Evolutionary conservation across 1,284 basidiomycete genomes (phyloP).

Genomic region (Tilletiaria anomala): DNA sequence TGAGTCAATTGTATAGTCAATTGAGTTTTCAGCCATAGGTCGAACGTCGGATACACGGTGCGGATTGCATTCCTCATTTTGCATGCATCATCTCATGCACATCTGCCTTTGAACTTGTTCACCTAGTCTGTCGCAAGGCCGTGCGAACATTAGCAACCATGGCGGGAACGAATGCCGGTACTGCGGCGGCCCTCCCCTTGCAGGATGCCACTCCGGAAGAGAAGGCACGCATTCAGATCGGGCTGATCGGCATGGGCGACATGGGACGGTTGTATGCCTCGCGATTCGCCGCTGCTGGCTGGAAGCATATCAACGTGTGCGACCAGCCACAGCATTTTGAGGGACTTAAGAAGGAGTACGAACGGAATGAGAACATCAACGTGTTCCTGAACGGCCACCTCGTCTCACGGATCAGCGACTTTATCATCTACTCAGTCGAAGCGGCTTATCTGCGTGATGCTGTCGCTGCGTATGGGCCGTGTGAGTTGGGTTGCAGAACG

Average conservation of each 20-base stretch:
- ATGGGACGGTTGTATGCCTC: slow-evolving; percentile 93
- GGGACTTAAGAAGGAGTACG: slow-evolving; percentile 50
- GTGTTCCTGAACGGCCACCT: slow-evolving; percentile 65
- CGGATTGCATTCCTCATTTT: too few relatives aligned
- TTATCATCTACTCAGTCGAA: slow-evolving; percentile 85
- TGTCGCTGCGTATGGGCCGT: slow-evolving; percentile 77
- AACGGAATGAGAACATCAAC: slow-evolving; percentile 49
- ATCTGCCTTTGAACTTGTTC: too few relatives aligned
- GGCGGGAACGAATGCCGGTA: too few relatives aligned
- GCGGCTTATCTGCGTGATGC: slow-evolving; percentile 74
- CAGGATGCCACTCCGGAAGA: slow-evolving; percentile 5
- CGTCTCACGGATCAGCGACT: slow-evolving; percentile 69
- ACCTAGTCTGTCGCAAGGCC: too few relatives aligned
- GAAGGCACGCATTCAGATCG: slow-evolving; percentile 28
- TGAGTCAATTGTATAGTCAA: too few relatives aligned
- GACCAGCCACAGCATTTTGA: slow-evolving; percentile 69
- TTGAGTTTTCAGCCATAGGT: too few relatives aligned
- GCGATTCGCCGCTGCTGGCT: slow-evolving; percentile 59
- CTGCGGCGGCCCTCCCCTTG: too few relatives aligned
- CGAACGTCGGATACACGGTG: too few relatives aligned
- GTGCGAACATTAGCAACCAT: too few relatives aligned
- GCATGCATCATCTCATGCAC: too few relatives aligned
- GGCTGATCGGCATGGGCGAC: slow-evolving; percentile 45
- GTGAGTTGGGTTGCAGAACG: too few relatives aligned
- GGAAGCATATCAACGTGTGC: slow-evolving; percentile 76